Evolutionary conservation across 1,139 yeast genomes (phyloP).

Genomic region (Geotrichum histeridarum): DNA sequence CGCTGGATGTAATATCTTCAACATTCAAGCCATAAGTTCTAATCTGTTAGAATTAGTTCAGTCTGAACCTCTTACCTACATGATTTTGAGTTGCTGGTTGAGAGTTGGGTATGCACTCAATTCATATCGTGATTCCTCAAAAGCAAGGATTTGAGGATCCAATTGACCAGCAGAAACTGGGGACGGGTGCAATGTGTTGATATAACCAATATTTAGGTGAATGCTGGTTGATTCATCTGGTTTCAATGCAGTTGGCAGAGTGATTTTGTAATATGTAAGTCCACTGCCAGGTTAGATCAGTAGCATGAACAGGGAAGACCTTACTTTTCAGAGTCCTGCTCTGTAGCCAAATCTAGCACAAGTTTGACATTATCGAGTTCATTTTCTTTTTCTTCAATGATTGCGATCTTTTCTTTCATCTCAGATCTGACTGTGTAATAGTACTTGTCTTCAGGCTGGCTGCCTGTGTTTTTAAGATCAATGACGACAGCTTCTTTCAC

Average conservation of each 20-base stretch:
- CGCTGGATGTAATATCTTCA: conserved; percentile 25
- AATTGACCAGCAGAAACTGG: conserved; percentile 60
- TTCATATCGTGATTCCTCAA: conserved; percentile 54
- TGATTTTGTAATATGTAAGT: conserved; percentile 43
- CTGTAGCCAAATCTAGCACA: conserved; percentile 19
- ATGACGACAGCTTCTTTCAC: conserved; percentile 59
- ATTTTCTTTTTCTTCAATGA: conserved; percentile 37
- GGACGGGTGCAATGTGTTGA: conserved; percentile 50
- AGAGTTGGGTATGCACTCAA: conserved; percentile 60
- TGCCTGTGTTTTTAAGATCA: conserved; percentile 54
- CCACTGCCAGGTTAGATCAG: conserved; percentile 1
- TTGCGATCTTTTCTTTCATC: conserved; percentile 46
- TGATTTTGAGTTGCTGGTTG: conserved; percentile 33
- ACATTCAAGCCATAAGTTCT: conserved; percentile 16
- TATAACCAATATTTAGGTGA: conserved; percentile 50
- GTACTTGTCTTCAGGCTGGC: conserved; percentile 53
- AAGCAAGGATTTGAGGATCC: conserved; percentile 58
- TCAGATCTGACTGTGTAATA: conserved; percentile 48
- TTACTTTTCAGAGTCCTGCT: conserved; percentile 20
- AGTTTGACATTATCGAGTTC: conserved; percentile 18
- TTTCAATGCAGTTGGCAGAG: conserved; percentile 61
- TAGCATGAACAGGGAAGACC: conserved; percentile 18
- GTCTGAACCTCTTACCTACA: conserved; percentile 1
- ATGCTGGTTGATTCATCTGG: conserved; percentile 53
- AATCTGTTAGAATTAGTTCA: neutral